Conservation (phyloP, 2,329 filamentous ascomycete genomes). For the Colletotrichum phormii region DNA sequence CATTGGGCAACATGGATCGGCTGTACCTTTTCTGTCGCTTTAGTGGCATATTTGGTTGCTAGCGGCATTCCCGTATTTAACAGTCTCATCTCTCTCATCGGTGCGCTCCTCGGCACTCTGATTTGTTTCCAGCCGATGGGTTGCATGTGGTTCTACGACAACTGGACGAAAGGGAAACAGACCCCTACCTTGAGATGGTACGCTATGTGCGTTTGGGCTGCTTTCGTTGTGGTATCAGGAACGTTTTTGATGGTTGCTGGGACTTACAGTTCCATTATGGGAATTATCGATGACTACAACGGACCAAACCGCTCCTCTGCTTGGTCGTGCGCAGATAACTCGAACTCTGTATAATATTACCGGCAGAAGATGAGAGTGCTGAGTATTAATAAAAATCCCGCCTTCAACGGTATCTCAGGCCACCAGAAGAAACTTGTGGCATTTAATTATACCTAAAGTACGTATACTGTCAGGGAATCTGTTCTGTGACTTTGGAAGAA, state of each 20-base stretch:
- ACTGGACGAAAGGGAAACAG: conserved; percentile 39
- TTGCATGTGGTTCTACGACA: conserved; percentile 45
- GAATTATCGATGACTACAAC: conserved; percentile 25
- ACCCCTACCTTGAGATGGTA: conserved; percentile 26
- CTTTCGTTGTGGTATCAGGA: conserved; percentile 38
- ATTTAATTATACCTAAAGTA: too few relatives aligned
- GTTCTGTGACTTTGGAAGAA: too few relatives aligned
- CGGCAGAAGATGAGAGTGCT: background rate
- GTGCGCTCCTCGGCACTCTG: conserved; percentile 44
- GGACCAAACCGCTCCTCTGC: conserved; percentile 14
- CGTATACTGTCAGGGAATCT: too few relatives aligned
- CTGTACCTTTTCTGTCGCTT: conserved; percentile 37
- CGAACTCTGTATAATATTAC: conserved; percentile 6
- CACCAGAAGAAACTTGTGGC: too few relatives aligned
- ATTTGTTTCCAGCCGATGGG: conserved; percentile 46
- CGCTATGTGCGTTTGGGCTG: conserved; percentile 35
- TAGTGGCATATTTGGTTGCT: conserved; percentile 41
- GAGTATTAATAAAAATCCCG: too few relatives aligned
- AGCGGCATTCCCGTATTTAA: conserved; percentile 41
- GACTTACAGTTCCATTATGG: conserved; percentile 31
- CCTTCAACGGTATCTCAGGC: too few relatives aligned
- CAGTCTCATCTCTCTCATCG: conserved; percentile 44
- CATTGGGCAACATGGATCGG: conserved; percentile 47
- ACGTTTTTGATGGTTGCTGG: conserved; percentile 27
- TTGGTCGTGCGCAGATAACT: conserved; percentile 37